Base-by-base conservation (phyloP, 2,329 filamentous ascomycete genomes). In the Stagonosporopsis rhizophila region DNA sequence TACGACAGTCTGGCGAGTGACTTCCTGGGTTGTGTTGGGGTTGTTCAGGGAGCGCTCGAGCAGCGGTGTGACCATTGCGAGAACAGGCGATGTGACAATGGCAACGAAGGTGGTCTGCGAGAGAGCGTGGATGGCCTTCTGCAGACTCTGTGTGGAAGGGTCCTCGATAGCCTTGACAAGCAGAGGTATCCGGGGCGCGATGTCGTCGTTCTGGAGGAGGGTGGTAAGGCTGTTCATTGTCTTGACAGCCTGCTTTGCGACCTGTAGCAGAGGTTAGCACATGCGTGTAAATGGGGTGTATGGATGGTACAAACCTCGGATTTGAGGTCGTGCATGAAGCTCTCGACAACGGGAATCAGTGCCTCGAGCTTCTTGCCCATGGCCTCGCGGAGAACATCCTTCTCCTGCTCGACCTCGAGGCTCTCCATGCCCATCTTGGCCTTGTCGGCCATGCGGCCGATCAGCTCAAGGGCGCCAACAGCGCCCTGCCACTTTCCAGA, bases 61-160 rank as follows among this genome's bases (percentile, higher is more conserved):
- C 66, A 98, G 89, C 41, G 95, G 95, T 1, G 95, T 99, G 52
- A 99, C 85, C 52, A 99, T 87, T 17, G 95, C 95, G 55, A 99
- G 86, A 5, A 98, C 94, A 9, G 95, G 95, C 8, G 94, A 97
- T 12, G 92, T 97, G 67, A 99, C 95, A 62, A 96, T 85, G 52
- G 95, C 93, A 49, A 99, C 95, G 67, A 99, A 99, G n/a, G 95
- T 99, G 11, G 95, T 99, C 80, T 96, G 92, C 4, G 93, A 97
- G 41, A 99, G 83, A 41, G 93, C 95, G 73, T 97, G 95, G 64
- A 99, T 98, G 28, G 95, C 93, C 82, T 97, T 97, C 75, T 96
- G 91, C 52, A 96, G 84, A 25, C 89, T 92, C 77, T 96, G 87
- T 14, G 90, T 83, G 11, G 92, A 96, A 6, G 95, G 95, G 69